Base-by-base conservation (phyloP, 2,329 filamentous ascomycete genomes). In the Reticulascus tulasneorum region DNA sequence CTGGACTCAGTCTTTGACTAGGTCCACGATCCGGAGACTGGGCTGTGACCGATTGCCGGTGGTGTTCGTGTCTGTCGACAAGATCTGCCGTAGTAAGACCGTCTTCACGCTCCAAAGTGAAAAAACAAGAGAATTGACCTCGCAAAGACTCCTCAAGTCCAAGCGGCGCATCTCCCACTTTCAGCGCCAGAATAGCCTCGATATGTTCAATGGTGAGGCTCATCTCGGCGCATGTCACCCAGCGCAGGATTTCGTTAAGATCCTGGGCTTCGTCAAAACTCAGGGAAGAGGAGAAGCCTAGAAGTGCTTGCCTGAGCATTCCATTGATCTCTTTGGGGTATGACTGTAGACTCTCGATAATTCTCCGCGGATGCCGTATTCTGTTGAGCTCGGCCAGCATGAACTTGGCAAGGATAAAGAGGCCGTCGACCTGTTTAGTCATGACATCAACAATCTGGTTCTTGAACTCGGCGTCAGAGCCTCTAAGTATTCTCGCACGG, bases 381-480 rank as follows among this genome's bases (percentile, higher is more conserved):
- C 64, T 62, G 16, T 58, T 62, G 4, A 73, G 53, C 31, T 76
- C 71, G 6, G 64, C 64, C 4, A 76, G 37, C 68, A 73, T 72
- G 28, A 71, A 63, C 37, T 70, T 65, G 29, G 68, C 69, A 29
- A 69, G 58, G 15, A 72, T 67, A 44, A 73, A 73, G 13, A 72
- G 58, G 0, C 68, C 69, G 15, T 68, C 62, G 1, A 67, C 67
- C 15, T 64, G 62, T 6, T 56, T 55, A 5, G 56, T 55, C 48
- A 72, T 58, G 7, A 56, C 59, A 4, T 60, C 48, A 3, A 66
- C 54, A 5, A 72, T 58, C 21, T 62, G 56, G 11, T 58, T 44
- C 39, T 59, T 52, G 41, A 69, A 55, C 20, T 58, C 46, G 3
- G 44, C 39, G 6, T 49, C 45, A 9, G 55, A 58, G 0, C 55